Base-by-base conservation (phyloP, 257 asterid species). In the Paulownia fortunei region DNA sequence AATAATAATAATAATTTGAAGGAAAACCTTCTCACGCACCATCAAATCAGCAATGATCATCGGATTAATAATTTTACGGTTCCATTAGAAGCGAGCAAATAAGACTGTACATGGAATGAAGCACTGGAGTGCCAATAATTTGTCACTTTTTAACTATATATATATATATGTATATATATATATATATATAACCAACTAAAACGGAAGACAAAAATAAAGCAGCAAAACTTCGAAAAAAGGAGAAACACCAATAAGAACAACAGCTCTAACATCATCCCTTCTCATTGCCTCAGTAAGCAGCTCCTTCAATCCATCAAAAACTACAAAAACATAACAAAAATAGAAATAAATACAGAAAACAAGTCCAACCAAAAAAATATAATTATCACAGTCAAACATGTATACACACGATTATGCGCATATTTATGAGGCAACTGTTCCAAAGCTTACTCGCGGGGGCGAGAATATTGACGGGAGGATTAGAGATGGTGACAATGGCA, bases 381-480 rank as follows among this genome's bases (percentile, higher is more conserved):
- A 54, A 18, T 54, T 19, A 65, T 24, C 32, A 0, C 3, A 49
- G 8, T 13, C 2, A 26, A 24, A 13, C n/a, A 15, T 24, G 16
- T 60, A 39, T 10, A 39, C 5, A 39, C 46, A 39, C 5, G 5
- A 10, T 39, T 39, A 55, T 27, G 13, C 23, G 23, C 34, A 51
- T 51, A n/a, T 5, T 16, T 0, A 51, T 16, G 64, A 1, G 27
- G 37, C 6, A 8, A 18, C 0, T 18, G 10, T 18, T 26, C 6
- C 19, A 13, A 5, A 46, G 65, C 80, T 80, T 81, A 90, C 96
- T 83, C 5, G 86, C 73, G 74, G 84, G 72, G 11, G 96, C 86
- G 65, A 90, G 84, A 77, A 92, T 82, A 67, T 90, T 90, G 69
- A 88, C 96, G 0, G 96, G 96, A 44, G 93, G 93, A 84, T 86